A percentile compares a stretch with the other conserved stretches of the same genome.
phyloP scores from a whole-genome alignment of 2,329 filamentous ascomycete species.

The Beauveria australis region DNA sequence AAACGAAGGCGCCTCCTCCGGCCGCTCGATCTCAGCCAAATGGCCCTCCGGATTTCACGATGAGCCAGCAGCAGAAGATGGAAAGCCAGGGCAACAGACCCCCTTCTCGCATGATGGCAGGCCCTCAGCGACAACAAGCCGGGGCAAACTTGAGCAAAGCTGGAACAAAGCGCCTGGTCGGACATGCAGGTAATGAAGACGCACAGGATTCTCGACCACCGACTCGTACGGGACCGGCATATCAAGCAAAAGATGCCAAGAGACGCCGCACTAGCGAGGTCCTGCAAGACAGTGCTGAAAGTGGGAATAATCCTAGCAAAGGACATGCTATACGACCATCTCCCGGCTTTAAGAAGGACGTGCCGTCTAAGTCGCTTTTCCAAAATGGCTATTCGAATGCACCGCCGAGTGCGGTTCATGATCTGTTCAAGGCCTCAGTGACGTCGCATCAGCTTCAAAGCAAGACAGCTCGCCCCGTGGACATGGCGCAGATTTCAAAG shows the following conservation, averaged over 20 bases:
- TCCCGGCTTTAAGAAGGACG: conserved; percentile 58
- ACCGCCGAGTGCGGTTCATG: conserved; percentile 43
- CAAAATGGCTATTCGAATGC: conserved; percentile 53
- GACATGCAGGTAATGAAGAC: conserved; percentile 48
- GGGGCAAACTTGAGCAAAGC: conserved; percentile 29
- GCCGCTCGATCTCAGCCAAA: conserved; percentile 47
- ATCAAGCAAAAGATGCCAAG: conserved; percentile 67
- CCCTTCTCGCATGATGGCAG: conserved; percentile 51
- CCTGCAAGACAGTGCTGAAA: conserved; percentile 54
- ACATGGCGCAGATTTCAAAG: conserved; percentile 82
- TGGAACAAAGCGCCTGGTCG: conserved; percentile 56
- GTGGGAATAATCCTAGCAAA: conserved; percentile 57
- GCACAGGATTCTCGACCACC: conserved; percentile 38
- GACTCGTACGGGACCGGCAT: conserved; percentile 48
- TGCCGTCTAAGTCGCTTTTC: conserved; percentile 52
- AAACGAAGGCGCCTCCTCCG: conserved; percentile 54
- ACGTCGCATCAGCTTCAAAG: conserved; percentile 59
- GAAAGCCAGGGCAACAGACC: conserved; percentile 34
- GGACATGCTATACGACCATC: conserved; percentile 81
- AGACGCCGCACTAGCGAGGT: conserved; percentile 70
- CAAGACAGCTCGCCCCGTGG: conserved; percentile 61
- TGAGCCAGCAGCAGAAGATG: conserved; percentile 20
- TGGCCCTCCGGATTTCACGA: conserved; percentile 38
- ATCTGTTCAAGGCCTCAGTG: conserved; percentile 58
- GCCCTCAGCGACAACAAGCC: conserved; percentile 44